These are phyloP conservation scores for Phytophthora uliginosa DNA, from an alignment of 352 stramenopile genomes.

Conservation along the genomic window DNA sequence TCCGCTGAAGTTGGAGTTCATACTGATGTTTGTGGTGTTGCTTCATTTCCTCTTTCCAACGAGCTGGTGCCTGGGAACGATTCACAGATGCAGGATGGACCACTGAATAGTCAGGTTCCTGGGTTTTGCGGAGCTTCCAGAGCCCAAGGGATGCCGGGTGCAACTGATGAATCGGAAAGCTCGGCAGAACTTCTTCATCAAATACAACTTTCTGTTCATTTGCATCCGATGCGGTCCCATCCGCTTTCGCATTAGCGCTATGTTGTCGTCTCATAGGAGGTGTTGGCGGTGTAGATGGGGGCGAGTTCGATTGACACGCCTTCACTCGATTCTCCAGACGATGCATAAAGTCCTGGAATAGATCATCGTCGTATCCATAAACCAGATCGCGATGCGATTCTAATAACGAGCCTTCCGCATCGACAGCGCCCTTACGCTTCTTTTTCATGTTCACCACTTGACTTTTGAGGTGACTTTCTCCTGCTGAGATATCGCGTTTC, in stretches of 20 bases:
- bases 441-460: conserved; percentile 35
- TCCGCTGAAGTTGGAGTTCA: conserved; percentile 39
- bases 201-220: conserved; percentile 32
- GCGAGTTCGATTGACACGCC: conserved; percentile 13
- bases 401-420: conserved; percentile 33
- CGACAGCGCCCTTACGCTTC: conserved; percentile 35
- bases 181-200: conserved; percentile 48
- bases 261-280: conserved; percentile 31
- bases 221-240: conserved; percentile 23
- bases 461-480: conserved; percentile 31
- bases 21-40: conserved; percentile 39
- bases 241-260: conserved; percentile 11
- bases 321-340: conserved; percentile 53
- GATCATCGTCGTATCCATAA: conserved; percentile 81
- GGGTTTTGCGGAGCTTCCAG: conserved; percentile 73
- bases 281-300: conserved; percentile 18
- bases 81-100: conserved; percentile 59
- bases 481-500: conserved; percentile 42
- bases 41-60: conserved; percentile 58
- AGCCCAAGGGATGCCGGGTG: conserved; percentile 72
- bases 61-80: conserved; percentile 33
- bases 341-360: conserved; percentile 63
- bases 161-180: conserved; percentile 41
- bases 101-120: conserved; percentile 46
- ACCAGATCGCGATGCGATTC: conserved; percentile 70